Conservation (phyloP, 805 yeast species). For the Myxozyma melibiosi region DNA sequence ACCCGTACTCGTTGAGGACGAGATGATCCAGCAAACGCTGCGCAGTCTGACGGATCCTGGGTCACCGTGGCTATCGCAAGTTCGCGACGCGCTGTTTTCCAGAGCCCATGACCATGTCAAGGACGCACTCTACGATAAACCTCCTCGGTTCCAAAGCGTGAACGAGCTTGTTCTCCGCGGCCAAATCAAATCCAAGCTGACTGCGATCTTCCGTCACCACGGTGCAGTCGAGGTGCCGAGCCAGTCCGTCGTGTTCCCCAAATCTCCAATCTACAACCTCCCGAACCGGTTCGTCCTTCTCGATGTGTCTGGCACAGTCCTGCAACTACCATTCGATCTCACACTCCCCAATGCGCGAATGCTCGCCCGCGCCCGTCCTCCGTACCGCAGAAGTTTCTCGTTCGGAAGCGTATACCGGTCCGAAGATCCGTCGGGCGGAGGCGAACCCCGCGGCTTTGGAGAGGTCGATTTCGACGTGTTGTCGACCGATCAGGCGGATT, state of each 20-base stretch:
- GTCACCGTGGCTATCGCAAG: conserved; percentile 93
- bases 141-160: conserved; percentile 29
- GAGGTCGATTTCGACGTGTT: conserved; percentile 88
- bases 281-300: conserved; percentile 62
- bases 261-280: conserved; percentile 69
- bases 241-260: conserved; percentile 75
- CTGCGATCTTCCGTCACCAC: conserved; percentile 68
- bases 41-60: conserved; percentile 84
- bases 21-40: conserved; percentile 83
- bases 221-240: conserved; percentile 81
- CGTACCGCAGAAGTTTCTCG: conserved; percentile 63
- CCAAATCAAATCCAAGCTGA: conserved; percentile 62
- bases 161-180: conserved; percentile 60
- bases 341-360: conserved; percentile 87
- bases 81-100: conserved; percentile 79
- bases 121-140: conserved; percentile 76
- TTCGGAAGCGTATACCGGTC: conserved; percentile 77
- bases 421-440: conserved; percentile 39
- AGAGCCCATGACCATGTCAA: conserved; percentile 84
- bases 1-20: conserved; percentile 89
- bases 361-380: conserved; percentile 64
- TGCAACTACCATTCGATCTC: conserved; percentile 87
- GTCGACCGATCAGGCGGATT: conserved; percentile 50
- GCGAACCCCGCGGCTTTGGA: conserved; percentile 58
- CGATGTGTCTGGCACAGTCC: conserved; percentile 82